Conservation (phyloP, 116 monocot species). For the Posidonia oceanica region DNA sequence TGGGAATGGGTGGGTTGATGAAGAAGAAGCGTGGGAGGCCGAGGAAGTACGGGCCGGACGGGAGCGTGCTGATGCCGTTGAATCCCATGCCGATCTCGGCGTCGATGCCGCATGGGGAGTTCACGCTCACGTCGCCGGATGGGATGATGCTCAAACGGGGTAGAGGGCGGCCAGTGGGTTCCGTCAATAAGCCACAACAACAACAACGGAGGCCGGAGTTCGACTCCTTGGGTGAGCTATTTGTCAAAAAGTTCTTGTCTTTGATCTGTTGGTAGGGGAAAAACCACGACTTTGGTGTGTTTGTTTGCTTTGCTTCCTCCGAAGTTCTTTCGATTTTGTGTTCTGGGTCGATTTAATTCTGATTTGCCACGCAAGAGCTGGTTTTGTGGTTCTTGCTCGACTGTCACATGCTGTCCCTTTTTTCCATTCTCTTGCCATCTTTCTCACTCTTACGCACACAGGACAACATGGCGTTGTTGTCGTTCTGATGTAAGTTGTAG, state of each 20-base stretch:
- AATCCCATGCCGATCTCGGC: constrained; percentile 44
- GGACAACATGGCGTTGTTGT: no score
- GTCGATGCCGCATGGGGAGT: constrained; percentile 25
- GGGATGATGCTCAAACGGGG: constrained; percentile 29
- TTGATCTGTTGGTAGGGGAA: no score
- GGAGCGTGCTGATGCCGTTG: constrained; percentile 33
- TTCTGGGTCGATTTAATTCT: no score
- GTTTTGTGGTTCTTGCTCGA: no score
- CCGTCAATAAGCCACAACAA: constrained; percentile 15
- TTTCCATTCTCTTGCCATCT: no score
- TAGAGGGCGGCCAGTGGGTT: constrained; percentile 33
- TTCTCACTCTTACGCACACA: no score
- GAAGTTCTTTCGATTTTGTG: no score
- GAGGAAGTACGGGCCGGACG: constrained; percentile 51
- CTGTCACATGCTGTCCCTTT: no score
- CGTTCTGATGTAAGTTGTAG: no score
- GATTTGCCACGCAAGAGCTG: no score
- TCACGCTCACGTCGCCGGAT: constrained; percentile 12
- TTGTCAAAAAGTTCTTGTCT: neutral
- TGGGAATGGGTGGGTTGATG: constrained; percentile 1
- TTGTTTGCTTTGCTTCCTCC: no score
- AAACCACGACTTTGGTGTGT: no score
- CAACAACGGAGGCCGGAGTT: constrained; percentile 9
- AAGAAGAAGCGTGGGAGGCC: constrained; percentile 62
- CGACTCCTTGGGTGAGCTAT: constrained; percentile 12